These are phyloP conservation scores for Fusarium lateritium DNA, from an alignment of 2,329 filamentous ascomycete genomes.

Conservation along the genomic window DNA sequence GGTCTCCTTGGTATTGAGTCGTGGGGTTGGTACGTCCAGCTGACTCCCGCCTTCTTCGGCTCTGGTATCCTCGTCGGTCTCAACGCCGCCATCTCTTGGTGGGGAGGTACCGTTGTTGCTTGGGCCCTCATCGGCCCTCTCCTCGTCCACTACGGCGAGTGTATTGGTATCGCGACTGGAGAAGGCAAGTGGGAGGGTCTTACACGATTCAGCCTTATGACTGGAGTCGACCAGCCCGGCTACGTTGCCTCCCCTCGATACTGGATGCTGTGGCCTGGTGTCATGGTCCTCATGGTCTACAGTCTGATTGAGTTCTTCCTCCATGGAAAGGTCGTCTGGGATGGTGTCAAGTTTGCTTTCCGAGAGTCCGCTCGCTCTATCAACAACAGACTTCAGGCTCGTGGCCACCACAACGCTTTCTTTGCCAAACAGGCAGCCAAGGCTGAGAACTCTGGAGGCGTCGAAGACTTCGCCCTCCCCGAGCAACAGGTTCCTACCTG, in stretches of 20 bases:
- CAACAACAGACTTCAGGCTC: slow-evolving; percentile 52
- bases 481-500: slow-evolving; percentile 66
- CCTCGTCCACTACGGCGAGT: slow-evolving; percentile 65
- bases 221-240: slow-evolving; percentile 46
- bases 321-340: slow-evolving; percentile 56
- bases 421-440: slow-evolving; percentile 56
- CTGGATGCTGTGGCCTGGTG: slow-evolving; percentile 62
- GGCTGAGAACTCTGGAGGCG: slow-evolving; percentile 49
- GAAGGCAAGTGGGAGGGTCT: slow-evolving; percentile 52
- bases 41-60: slow-evolving; percentile 73
- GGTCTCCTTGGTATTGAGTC: slow-evolving; percentile 67
- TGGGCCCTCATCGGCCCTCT: slow-evolving; percentile 67
- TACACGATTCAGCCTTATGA: slow-evolving; percentile 53
- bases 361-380: slow-evolving; percentile 50
- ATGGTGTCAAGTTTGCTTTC: slow-evolving; percentile 55
- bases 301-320: slow-evolving; percentile 59
- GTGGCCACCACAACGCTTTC: slow-evolving; percentile 52
- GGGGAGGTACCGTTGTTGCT: slow-evolving; percentile 67
- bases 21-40: slow-evolving; percentile 74
- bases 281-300: slow-evolving; percentile 61
- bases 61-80: slow-evolving; percentile 65
- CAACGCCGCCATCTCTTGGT: slow-evolving; percentile 72
- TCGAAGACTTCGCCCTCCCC: slow-evolving; percentile 59
- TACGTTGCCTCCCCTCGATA: slow-evolving; percentile 57
- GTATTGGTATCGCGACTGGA: slow-evolving; percentile 59